Evolutionary conservation across 176 grass and related monocot genomes (phyloP).

Genomic region (Musa schizocarpa): DNA sequence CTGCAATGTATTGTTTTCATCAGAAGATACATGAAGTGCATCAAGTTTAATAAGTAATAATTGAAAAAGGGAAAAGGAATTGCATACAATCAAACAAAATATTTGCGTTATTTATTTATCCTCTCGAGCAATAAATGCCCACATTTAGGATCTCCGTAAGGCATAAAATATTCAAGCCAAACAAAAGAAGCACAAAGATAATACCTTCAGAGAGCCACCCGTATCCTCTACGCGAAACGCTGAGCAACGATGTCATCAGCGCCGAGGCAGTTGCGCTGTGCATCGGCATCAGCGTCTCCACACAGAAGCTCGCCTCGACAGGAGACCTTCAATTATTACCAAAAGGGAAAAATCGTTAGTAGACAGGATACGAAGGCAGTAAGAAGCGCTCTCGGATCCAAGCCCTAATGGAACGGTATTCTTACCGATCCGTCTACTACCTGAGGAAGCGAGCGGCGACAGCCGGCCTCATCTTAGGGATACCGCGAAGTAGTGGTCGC

Average conservation of each 20-base stretch:
- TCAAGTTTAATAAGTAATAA: too few species aligned
- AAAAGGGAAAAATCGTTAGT: background rate
- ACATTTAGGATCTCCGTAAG: background rate
- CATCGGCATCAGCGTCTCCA: slow-evolving; percentile 80
- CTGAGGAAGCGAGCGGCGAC: slow-evolving; percentile 42
- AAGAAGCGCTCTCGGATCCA: background rate
- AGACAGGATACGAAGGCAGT: background rate
- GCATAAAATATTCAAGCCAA: background rate
- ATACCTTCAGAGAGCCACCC: slow-evolving; percentile 77
- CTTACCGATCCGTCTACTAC: slow-evolving; percentile 7
- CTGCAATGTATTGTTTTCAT: too few species aligned
- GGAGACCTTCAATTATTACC: slow-evolving; percentile 40
- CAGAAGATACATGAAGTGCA: too few species aligned
- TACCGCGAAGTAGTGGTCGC: slow-evolving; percentile 13
- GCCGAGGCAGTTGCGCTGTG: slow-evolving; percentile 84
- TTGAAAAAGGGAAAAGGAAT: background rate
- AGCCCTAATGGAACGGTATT: background rate
- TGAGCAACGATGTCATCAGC: slow-evolving; percentile 80
- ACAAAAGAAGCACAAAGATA: background rate
- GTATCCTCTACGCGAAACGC: slow-evolving; percentile 41
- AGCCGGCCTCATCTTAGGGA: slow-evolving; percentile 16
- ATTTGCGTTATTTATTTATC: background rate
- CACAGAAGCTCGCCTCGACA: slow-evolving; percentile 61
- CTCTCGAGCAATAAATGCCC: background rate
- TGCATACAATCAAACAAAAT: background rate